A percentile compares a stretch with the other conserved stretches of the same genome.
phyloP scores from a whole-genome alignment of 1,284 basidiomycete genomes.

The Ganoderma meredithae region DNA sequence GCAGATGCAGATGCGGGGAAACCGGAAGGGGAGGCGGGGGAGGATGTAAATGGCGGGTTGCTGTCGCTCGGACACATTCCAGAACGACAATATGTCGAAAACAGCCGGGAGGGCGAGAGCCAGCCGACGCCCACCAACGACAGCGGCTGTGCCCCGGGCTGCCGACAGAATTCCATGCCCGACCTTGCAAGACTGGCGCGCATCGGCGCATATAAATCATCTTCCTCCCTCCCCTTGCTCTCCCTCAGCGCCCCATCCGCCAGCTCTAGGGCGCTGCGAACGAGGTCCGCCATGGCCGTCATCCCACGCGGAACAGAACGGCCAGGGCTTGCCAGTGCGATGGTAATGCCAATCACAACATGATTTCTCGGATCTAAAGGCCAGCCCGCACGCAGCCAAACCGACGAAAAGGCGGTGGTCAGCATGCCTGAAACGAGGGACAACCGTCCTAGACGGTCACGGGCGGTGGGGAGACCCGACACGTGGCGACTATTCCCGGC shows the following conservation, averaged over 20 bases:
- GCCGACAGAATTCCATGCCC: conserved; percentile 6
- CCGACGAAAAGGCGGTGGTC: background rate
- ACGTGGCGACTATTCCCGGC: conserved; percentile 11
- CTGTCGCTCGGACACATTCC: background rate
- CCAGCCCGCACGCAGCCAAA: background rate
- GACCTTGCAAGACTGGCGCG: conserved; percentile 2
- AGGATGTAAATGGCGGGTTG: background rate
- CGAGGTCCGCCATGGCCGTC: background rate
- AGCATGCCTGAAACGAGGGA: conserved; percentile 1
- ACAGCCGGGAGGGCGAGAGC: background rate
- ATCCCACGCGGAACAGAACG: background rate
- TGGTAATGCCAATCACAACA: conserved; percentile 46
- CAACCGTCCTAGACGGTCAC: background rate
- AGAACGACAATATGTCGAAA: conserved; percentile 1
- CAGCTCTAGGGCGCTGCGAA: background rate
- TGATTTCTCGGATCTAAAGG: conserved; percentile 58
- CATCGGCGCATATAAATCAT: conserved; percentile 6
- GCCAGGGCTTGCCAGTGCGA: background rate
- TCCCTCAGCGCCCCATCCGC: background rate
- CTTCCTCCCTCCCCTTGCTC: conserved; percentile 2
- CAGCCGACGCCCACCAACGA: conserved; percentile 1
- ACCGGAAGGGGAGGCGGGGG: background rate
- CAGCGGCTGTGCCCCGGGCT: conserved; percentile 7
- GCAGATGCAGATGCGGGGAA: background rate
- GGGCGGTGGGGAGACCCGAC: conserved; percentile 13